Percentiles rank a stretch among this genome's conserved stretches.
phyloP scores from a whole-genome alignment of 169 alveolate genomes.

The Cryptosporidium bovis region DNA sequence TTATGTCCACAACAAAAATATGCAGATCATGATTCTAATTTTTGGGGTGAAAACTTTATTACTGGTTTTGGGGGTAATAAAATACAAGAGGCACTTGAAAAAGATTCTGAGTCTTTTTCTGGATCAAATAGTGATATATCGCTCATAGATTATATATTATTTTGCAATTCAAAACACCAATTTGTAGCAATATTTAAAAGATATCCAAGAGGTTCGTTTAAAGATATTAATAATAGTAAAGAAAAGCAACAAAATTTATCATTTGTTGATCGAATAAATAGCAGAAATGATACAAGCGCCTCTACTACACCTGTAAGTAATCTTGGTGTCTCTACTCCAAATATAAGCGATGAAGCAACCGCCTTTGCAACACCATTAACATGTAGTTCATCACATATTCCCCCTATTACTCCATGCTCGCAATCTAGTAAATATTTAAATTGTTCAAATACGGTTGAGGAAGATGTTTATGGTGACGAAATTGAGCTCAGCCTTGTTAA shows the following conservation, averaged over 20 bases:
- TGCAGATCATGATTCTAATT: conserved; percentile 72
- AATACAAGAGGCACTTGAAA: conserved; percentile 53
- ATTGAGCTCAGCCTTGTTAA: conserved; percentile 53
- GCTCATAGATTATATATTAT: conserved; percentile 38
- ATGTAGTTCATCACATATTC: neutral
- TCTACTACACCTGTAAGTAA: too few species aligned
- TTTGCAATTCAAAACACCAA: conserved; percentile 70
- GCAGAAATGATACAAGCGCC: too few species aligned
- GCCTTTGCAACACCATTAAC: too few species aligned
- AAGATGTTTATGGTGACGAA: conserved; percentile 55
- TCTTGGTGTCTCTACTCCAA: too few species aligned
- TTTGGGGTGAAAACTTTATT: conserved; percentile 68
- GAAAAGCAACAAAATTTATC: too few species aligned
- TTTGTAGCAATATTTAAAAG: conserved; percentile 69
- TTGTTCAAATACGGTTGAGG: conserved; percentile 9
- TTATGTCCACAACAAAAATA: conserved; percentile 69
- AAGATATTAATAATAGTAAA: neutral
- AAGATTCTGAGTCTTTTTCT: conserved; percentile 19
- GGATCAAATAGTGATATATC: conserved; percentile 26
- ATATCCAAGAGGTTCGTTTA: neutral
- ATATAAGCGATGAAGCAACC: too few species aligned
- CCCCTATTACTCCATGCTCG: conserved; percentile 36
- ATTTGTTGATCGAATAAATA: too few species aligned
- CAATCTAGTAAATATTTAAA: conserved; percentile 35
- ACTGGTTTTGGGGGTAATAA: conserved; percentile 68